Conservation (phyloP, 805 yeast genomes). For the Teunomyces barrocoloradensis region DNA sequence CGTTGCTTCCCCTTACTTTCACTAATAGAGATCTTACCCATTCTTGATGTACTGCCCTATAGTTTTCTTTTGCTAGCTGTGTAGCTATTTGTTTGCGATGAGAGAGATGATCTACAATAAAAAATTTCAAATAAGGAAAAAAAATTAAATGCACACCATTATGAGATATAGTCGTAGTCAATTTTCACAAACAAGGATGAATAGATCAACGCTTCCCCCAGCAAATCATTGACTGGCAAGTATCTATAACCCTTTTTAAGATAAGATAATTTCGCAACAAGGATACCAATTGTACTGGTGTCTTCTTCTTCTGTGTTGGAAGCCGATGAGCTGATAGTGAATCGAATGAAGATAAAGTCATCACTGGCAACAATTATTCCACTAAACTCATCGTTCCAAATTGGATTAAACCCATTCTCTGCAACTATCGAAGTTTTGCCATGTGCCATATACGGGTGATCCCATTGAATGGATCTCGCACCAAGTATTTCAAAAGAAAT, state of each 20-base stretch:
- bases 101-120: constrained; percentile 7
- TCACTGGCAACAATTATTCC: constrained; percentile 38
- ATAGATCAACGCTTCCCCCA: constrained; percentile 71
- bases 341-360: constrained; percentile 55
- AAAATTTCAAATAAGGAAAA: constrained; percentile 2
- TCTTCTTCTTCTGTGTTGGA: constrained; percentile 15
- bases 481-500: constrained; percentile 63
- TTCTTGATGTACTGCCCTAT: constrained; percentile 18
- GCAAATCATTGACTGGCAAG: constrained; percentile 67
- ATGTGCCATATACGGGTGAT: constrained; percentile 10
- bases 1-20: constrained; percentile 57
- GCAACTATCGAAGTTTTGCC: constrained; percentile 28
- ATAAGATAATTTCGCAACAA: constrained; percentile 58
- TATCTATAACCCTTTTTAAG: constrained; percentile 81
- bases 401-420: constrained; percentile 84
- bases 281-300: constrained; percentile 49
- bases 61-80: background rate
- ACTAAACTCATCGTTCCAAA: constrained; percentile 63
- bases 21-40: constrained; percentile 65
- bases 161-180: constrained; percentile 3
- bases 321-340: constrained; percentile 19
- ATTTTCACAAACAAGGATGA: constrained; percentile 48
- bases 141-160: constrained; percentile 2
- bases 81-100: background rate
- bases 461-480: constrained; percentile 25